A percentile compares a stretch with the other conserved stretches of the same genome.
These are phyloP conservation scores for Boeremia lycopersici DNA, from an alignment of 2,329 filamentous ascomycete genomes.

Conservation along the genomic window DNA sequence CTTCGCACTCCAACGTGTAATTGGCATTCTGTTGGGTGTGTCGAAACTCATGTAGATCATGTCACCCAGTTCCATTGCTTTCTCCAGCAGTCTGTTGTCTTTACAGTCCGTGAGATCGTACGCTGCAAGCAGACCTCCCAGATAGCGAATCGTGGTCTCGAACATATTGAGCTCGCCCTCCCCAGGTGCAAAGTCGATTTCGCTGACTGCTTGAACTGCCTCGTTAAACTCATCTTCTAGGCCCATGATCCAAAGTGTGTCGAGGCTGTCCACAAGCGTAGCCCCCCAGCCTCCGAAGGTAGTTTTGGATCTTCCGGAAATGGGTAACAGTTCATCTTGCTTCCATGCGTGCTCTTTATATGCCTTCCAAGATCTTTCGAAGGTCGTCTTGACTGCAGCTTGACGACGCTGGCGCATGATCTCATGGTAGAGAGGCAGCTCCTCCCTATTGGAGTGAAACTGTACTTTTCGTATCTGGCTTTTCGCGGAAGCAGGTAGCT, in stretches of 20 bases:
- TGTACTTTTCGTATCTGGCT: conserved; percentile 74
- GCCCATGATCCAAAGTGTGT: conserved; percentile 73
- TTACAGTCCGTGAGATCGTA: conserved; percentile 66
- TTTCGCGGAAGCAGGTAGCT: conserved; percentile 73
- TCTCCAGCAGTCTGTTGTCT: conserved; percentile 57
- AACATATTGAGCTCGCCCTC: conserved; percentile 63
- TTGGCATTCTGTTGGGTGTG: conserved; percentile 67
- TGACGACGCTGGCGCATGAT: conserved; percentile 66
- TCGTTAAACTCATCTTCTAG: conserved; percentile 66
- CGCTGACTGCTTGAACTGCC: conserved; percentile 61
- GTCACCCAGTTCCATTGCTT: conserved; percentile 66
- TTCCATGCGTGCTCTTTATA: conserved; percentile 80
- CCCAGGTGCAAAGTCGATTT: conserved; percentile 63
- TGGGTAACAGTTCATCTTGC: conserved; percentile 80
- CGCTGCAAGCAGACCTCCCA: conserved; percentile 69
- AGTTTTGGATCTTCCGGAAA: conserved; percentile 69
- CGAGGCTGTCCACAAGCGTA: conserved; percentile 76
- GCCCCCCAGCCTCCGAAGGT: conserved; percentile 91
- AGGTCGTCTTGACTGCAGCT: conserved; percentile 71
- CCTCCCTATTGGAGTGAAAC: conserved; percentile 63
- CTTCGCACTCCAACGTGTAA: conserved; percentile 43
- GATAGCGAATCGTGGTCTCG: conserved; percentile 71
- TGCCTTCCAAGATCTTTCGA: conserved; percentile 76
- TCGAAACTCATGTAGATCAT: conserved; percentile 69
- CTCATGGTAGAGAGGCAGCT: conserved; percentile 46